These are phyloP conservation scores for Boletus fagicola DNA, from an alignment of 768 basidiomycete genomes.

Conservation along the genomic window DNA sequence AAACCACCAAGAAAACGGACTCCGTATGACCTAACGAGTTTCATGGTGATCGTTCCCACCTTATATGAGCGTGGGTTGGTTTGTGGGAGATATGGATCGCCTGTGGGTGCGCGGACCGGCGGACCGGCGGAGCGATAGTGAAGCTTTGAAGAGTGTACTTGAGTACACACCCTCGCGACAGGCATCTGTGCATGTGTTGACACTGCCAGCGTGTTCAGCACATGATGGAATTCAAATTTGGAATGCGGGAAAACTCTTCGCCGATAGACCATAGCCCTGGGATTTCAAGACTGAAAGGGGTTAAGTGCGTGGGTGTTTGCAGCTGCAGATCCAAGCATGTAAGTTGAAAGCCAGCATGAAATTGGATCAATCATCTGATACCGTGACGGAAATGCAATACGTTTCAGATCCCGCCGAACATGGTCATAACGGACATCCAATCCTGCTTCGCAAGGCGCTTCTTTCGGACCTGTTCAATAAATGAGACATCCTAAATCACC, in stretches of 20 bases:
- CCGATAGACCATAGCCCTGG: not conserved
- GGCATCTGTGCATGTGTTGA: not conserved
- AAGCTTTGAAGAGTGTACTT: not conserved
- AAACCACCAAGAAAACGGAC: not conserved
- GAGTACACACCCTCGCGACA: not conserved
- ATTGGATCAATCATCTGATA: too few species aligned
- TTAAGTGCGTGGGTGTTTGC: not conserved
- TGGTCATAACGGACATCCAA: too few species aligned
- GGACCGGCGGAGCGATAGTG: not conserved
- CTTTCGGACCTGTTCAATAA: not conserved
- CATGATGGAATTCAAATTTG: not conserved
- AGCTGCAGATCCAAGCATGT: not conserved
- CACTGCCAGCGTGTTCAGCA: not conserved
- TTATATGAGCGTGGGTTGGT: slow-evolving; percentile 1
- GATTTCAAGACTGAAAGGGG: not conserved
- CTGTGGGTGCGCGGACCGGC: not conserved
- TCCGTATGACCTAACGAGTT: not conserved
- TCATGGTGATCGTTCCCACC: not conserved
- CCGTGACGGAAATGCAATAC: too few species aligned
- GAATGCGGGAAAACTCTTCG: too few species aligned
- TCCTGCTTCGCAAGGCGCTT: too few species aligned
- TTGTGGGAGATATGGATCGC: not conserved
- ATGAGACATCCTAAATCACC: not conserved
- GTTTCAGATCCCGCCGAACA: too few species aligned
- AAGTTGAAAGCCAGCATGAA: too few species aligned